Base-by-base conservation (phyloP, 441 rosid species). In the Cnidoscolus chayamansa region DNA sequence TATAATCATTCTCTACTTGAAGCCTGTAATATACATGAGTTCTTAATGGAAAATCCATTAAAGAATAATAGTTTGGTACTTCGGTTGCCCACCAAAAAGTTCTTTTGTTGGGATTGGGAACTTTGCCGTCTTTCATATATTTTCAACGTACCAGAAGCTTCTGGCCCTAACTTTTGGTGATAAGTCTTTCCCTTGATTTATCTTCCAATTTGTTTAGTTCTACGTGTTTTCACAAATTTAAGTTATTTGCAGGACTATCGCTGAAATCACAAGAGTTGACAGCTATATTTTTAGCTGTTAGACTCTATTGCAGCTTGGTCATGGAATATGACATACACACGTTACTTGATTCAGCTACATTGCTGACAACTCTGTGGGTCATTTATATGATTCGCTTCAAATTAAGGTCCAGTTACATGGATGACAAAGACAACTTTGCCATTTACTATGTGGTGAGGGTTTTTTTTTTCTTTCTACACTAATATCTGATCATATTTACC, bases 241-340 rank as follows among this genome's bases (percentile, higher is more conserved):
- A 40, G 66, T 76, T 47, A 47, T 80, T 35, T 87, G 85, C 87
- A 94, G 99, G 99, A 70, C 85, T 92, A 67, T 94, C 99, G 8
- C 80, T 94, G 83, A 94, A 88, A 78, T 85, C 97, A 50, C 98
- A 94, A 83, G 99, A 92, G 77, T 76, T 94, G 57, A 94, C 99
- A 16, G 98, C 97, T 57, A 80, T 94, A 10, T 94, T 94, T 84
- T 78, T 94, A 82, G 92, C 93, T 55, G 94, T 87, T 69, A 89
- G 99, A 75, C 78, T 94, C 67, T 92, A 89, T 79, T 94, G 99
- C 73, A 94, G 99, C 78, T 83, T 94, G 76, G 97, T 92, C 35
- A 94, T 94, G 98, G 99, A 91, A 76, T 89, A 86, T 81, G 99
- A 92, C 83, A 91, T 94, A 77, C 99, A 94, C 72, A 90, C 97